These are phyloP conservation scores for Ogataea nonfermentans DNA, from an alignment of 805 yeast genomes.

Conservation along the genomic window DNA sequence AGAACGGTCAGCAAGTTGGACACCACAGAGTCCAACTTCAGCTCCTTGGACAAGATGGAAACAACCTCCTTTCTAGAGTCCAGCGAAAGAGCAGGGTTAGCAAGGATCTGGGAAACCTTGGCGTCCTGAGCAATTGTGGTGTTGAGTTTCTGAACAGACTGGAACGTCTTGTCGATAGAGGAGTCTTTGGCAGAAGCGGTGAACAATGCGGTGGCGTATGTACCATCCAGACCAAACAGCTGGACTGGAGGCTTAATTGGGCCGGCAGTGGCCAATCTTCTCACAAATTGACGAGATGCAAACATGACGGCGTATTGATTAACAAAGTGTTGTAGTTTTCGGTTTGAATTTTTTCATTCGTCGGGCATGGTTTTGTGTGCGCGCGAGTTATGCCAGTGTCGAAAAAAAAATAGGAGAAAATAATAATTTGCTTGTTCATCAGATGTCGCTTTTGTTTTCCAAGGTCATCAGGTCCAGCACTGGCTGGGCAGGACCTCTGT, in stretches of 20 bases:
- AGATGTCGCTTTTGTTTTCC: conserved; percentile 7
- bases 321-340: conserved; percentile 9
- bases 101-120: conserved; percentile 58
- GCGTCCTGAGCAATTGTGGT: conserved; percentile 58
- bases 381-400: conserved; percentile 12
- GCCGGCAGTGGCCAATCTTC: conserved; percentile 69
- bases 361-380: conserved; percentile 23
- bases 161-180: conserved; percentile 63
- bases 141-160: conserved; percentile 60
- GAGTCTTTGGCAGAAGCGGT: conserved; percentile 85
- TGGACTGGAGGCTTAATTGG: conserved; percentile 80
- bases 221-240: conserved; percentile 93
- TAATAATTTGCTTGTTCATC: conserved; percentile 1
- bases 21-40: conserved; percentile 64
- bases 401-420: conserved; percentile 4
- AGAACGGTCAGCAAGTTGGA: conserved; percentile 78
- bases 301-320: conserved; percentile 29
- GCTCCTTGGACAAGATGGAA: conserved; percentile 48
- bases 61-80: conserved; percentile 74
- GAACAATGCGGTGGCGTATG: conserved; percentile 93
- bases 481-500: background rate
- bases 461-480: background rate
- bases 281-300: conserved; percentile 65
- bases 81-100: conserved; percentile 80
- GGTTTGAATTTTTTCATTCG: conserved; percentile 27